Base-by-base conservation (phyloP, 495 filamentous ascomycete species). In the Hypoxylon lenormandii region DNA sequence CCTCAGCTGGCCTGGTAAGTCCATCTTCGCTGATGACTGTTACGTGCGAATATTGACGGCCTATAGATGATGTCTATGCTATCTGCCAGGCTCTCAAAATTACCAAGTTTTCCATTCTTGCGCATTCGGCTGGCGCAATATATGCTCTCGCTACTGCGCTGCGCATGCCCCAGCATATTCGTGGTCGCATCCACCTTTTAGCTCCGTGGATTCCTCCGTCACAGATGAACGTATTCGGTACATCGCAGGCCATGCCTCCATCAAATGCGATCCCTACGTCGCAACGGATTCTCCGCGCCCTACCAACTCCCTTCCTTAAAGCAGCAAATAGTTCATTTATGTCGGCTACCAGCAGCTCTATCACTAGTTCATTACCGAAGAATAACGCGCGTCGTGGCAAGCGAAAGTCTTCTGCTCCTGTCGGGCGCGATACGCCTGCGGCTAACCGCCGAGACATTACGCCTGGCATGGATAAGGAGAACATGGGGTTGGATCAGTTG, bases 131-230 rank as follows among this genome's bases (percentile, higher is more conserved):
- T 8, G 95, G 95, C 19, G 96, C 95, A 16, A 97, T 99, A 60
- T 99, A 99, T 73, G 96, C 95, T 22, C 87, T 99, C 22, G 96
- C 95, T 16, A 98, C 96, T 0, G 95, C 96, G 4, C 84, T 99
- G 22, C 90, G 95, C 45, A 95, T 99, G 83, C 94, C 96, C 13
- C 93, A 97, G 69, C 92, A 97, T 76, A 95, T 99, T 65, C 89
- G 94, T 13, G 94, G 96, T 22, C 91, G 92, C 30, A 94, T 99
- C 21, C 95, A 99, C 78, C 88, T 99, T 7, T 84, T 99, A 11
- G 94, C 95, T 1, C 95, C 95, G 0, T 99, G 95, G 96, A 98
- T 99, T 40, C 95, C 95, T 1, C 95, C 95, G 0, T 96, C 92
- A n/a, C 95, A 99, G 72, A 91, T 98, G 82, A 93, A 89, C 36